These are phyloP conservation scores for Raddia guianensis DNA, from an alignment of 176 grass and related monocot genomes.

Conservation along the genomic window DNA sequence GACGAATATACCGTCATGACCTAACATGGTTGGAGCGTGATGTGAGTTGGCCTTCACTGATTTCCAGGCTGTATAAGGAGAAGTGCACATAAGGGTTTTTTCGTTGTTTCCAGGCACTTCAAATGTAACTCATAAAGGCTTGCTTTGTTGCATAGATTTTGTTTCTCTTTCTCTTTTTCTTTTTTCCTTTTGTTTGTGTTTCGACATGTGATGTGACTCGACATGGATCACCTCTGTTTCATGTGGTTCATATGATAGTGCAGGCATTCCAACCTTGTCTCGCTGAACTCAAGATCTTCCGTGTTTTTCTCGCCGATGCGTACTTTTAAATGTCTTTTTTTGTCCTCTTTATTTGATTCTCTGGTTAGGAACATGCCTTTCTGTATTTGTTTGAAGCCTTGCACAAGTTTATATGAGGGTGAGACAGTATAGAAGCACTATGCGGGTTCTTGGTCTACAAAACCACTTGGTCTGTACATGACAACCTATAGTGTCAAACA, in stretches of 20 bases:
- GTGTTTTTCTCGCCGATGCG: neutral
- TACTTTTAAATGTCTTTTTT: neutral
- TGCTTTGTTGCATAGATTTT: neutral
- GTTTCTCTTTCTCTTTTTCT: neutral
- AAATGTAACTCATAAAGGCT: constrained; percentile 15
- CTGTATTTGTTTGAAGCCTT: neutral
- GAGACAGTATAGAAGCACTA: neutral
- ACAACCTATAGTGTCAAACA: neutral
- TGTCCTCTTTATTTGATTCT: neutral
- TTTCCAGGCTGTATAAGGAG: constrained; percentile 2
- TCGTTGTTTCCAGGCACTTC: constrained; percentile 3
- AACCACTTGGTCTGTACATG: neutral
- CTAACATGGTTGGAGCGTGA: constrained; percentile 17
- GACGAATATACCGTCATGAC: neutral
- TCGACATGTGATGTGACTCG: neutral
- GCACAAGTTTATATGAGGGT: neutral
- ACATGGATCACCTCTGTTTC: neutral
- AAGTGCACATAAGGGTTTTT: constrained; percentile 1
- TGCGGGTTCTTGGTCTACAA: neutral
- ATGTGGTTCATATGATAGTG: neutral
- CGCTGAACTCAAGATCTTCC: neutral
- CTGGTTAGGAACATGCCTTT: neutral
- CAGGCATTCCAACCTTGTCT: neutral
- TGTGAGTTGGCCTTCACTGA: constrained; percentile 20
- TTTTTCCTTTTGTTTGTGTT: neutral